Percentiles rank a stretch among this genome's conserved stretches.
Conservation (phyloP, 1,284 basidiomycete species). For the Laetiporus sulphureus region DNA sequence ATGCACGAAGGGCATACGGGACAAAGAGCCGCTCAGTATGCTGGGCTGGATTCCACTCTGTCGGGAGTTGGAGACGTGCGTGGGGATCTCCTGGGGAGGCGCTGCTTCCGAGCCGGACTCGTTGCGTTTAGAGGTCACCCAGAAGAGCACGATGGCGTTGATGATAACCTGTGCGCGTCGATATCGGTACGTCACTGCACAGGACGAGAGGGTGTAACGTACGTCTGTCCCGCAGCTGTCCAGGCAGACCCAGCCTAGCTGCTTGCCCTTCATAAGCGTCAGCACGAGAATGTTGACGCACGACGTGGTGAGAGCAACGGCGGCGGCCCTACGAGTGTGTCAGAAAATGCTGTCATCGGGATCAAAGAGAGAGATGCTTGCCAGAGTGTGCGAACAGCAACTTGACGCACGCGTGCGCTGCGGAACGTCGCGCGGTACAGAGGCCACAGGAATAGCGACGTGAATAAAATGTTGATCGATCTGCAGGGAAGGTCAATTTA, state of each 20-base stretch:
- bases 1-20: too few species aligned
- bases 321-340: constrained; percentile 31
- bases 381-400: constrained; percentile 36
- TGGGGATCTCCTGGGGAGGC: not conserved
- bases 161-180: constrained; percentile 16
- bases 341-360: not conserved
- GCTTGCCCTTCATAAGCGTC: constrained; percentile 39
- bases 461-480: constrained; percentile 36
- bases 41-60: too few species aligned
- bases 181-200: not conserved
- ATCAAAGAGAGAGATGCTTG: constrained; percentile 13
- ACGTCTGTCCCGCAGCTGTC: constrained; percentile 46
- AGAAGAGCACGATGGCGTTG: constrained; percentile 20
- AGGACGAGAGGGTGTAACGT: not conserved
- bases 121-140: constrained; percentile 20
- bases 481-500: constrained; percentile 18
- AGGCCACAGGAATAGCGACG: constrained; percentile 40
- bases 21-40: too few species aligned
- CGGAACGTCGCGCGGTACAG: constrained; percentile 30
- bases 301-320: constrained; percentile 36
- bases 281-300: constrained; percentile 43
- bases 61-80: too few species aligned
- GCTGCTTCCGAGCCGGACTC: not conserved
- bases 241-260: constrained; percentile 50
- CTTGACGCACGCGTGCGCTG: constrained; percentile 27